Base-by-base conservation (phyloP, 2,329 filamentous ascomycete genomes). In the Orbilia ellipsospora region DNA sequence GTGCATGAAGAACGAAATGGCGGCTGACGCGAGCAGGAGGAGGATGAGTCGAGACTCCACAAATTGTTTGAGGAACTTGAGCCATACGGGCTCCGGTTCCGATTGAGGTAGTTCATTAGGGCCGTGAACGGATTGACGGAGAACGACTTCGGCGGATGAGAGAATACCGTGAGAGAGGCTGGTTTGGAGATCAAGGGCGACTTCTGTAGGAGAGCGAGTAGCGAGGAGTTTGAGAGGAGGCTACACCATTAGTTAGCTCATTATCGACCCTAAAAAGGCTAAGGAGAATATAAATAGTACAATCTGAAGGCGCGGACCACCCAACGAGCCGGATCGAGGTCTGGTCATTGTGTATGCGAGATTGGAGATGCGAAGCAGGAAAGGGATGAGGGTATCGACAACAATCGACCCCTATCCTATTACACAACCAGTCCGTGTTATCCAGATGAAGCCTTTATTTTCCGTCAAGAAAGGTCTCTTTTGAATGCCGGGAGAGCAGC, bases 101-200 rank as follows among this genome's bases (percentile, higher is more conserved):
- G 98, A 94, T 82, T 96, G 93, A 4, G 95, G 93, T 44, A 99
- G 90, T 83, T 99, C 95, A 83, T 99, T 99, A 28, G 91, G 90
- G 36, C 95, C 95, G 84, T 95, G 89, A 77, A 91, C 88, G 80
- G 90, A 88, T 76, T 97, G 86, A 80, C 94, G 89, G 67, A 90
- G 88, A 74, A 93, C 86, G 42, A 94, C 95, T 83, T 97, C 93
- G 31, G 78, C 77, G 52, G 89, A 87, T 0, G 92, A 90, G 4
- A 92, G 89, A 13, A 99, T 87, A 62, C 95, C 95, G 80, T 92
- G 87, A 13, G 87, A 89, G 26, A 97, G 85, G n/a, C 94, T 97
- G 2, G 94, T 74, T 45, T 65, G 70, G 10, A 74, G 63, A 44
- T 74, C 70, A 2, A 74, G 52, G 26, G 63, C 70, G 52, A 68